Conservation (phyloP, 495 filamentous ascomycete species). For the Daldinia loculata region DNA sequence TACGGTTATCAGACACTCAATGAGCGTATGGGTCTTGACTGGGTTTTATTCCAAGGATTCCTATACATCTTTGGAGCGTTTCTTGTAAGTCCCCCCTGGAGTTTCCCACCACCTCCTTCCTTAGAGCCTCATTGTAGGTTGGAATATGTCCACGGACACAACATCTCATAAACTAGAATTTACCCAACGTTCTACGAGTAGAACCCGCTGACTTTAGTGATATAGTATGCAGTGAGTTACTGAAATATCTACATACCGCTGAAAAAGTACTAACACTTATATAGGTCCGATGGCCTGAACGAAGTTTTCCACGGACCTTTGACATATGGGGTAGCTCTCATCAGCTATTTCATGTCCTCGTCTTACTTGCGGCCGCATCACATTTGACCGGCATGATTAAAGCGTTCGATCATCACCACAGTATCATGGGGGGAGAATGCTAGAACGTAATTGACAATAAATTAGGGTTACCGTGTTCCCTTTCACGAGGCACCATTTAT, state of each 20-base stretch:
- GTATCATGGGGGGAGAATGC: slow-evolving; percentile 49
- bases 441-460: slow-evolving; percentile 3
- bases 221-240: slow-evolving; percentile 37
- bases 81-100: slow-evolving; percentile 49
- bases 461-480: neutral
- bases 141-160: no score
- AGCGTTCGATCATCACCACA: slow-evolving; percentile 60
- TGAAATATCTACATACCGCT: slow-evolving; percentile 8
- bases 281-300: slow-evolving; percentile 67
- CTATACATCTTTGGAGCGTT: slow-evolving; percentile 88
- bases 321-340: slow-evolving; percentile 83
- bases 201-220: slow-evolving; percentile 8
- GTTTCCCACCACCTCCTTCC: neutral
- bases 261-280: slow-evolving; percentile 24
- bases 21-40: slow-evolving; percentile 79
- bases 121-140: no score
- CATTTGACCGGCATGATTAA: slow-evolving; percentile 70
- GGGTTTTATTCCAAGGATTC: slow-evolving; percentile 77
- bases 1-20: slow-evolving; percentile 60
- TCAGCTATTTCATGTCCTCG: slow-evolving; percentile 80
- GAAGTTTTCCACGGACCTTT: slow-evolving; percentile 68
- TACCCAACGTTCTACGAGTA: neutral
- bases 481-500: neutral
- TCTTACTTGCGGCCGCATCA: slow-evolving; percentile 69
- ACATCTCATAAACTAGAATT: no score